Conservation (phyloP, 495 filamentous ascomycete species). For the Penicillium daleae region DNA sequence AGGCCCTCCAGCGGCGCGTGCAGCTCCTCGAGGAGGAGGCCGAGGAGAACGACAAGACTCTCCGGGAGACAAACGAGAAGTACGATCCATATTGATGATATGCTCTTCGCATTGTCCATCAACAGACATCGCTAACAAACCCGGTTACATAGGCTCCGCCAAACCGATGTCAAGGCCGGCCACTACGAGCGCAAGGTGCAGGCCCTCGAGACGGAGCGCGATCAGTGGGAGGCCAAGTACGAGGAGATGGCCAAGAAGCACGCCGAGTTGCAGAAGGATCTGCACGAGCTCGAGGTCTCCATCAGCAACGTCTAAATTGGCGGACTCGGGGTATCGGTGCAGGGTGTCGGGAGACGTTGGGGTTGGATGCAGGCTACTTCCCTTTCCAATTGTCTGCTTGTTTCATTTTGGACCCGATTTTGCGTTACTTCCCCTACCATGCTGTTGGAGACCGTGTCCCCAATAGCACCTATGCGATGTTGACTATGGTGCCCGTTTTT, state of each 20-base stretch:
- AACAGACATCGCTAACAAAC: constrained; percentile 24
- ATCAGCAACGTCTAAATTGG: constrained; percentile 82
- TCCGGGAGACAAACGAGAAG: constrained; percentile 98
- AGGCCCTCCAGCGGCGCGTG: constrained; percentile 85
- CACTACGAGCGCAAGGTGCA: constrained; percentile 99
- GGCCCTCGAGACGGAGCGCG: constrained; percentile 84
- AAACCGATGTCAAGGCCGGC: constrained; percentile 98
- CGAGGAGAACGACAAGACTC: constrained; percentile 89
- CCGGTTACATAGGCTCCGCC: constrained; percentile 71
- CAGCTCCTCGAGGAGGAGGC: constrained; percentile 97
- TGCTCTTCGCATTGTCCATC: not conserved
- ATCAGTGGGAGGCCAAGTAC: constrained; percentile 95
- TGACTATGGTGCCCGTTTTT: constrained; percentile 22
- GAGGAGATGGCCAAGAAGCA: constrained; percentile 95
- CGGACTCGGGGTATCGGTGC: constrained; percentile 25
- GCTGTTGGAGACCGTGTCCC: constrained; percentile 31
- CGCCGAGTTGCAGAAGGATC: constrained; percentile 80
- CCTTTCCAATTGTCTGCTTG: constrained; percentile 30
- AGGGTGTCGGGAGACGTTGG: constrained; percentile 36
- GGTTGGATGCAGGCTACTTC: constrained; percentile 37
- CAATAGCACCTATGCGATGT: constrained; percentile 28
- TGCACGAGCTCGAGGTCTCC: constrained; percentile 84
- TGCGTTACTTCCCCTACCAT: constrained; percentile 31
- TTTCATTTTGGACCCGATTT: constrained; percentile 31
- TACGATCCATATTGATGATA: constrained; percentile 49